phyloP scores from a whole-genome alignment of 1,139 yeast genomes.

The Kodamaea sp. region DNA sequence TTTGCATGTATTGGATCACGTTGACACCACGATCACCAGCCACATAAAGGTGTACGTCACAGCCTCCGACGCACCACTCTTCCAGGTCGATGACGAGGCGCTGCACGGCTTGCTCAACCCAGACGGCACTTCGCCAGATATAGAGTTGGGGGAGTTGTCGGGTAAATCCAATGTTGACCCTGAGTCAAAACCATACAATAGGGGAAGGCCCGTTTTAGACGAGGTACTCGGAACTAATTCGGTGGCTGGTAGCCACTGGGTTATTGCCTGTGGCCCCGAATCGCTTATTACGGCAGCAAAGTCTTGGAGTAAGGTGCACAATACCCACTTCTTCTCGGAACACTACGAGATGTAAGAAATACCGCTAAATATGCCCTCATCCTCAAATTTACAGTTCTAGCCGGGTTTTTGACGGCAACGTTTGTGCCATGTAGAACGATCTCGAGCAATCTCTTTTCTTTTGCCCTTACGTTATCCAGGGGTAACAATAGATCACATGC shows the following conservation, averaged over 20 bases:
- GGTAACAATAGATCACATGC: no score
- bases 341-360: slow-evolving; percentile 33
- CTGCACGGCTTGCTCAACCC: slow-evolving; percentile 21
- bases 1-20: slow-evolving; percentile 36
- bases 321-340: slow-evolving; percentile 48
- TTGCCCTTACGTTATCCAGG: no score
- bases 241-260: slow-evolving; percentile 44
- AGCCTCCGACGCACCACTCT: slow-evolving; percentile 10
- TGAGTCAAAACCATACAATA: slow-evolving; percentile 6
- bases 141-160: slow-evolving; percentile 20
- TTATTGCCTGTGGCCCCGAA: slow-evolving; percentile 74
- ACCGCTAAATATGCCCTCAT: no score
- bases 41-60: slow-evolving; percentile 25
- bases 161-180: neutral
- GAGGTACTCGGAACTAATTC: slow-evolving; percentile 27
- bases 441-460: no score
- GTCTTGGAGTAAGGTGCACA: slow-evolving; percentile 39
- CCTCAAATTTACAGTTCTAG: no score
- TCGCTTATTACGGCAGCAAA: slow-evolving; percentile 50
- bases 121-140: slow-evolving; percentile 12
- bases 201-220: slow-evolving; percentile 46
- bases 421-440: no score
- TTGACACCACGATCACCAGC: slow-evolving; percentile 23
- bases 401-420: no score
- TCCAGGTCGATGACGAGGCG: slow-evolving; percentile 18